These are phyloP conservation scores for Ehretia macrophylla DNA, from an alignment of 257 asterid genomes.

Conservation along the genomic window DNA sequence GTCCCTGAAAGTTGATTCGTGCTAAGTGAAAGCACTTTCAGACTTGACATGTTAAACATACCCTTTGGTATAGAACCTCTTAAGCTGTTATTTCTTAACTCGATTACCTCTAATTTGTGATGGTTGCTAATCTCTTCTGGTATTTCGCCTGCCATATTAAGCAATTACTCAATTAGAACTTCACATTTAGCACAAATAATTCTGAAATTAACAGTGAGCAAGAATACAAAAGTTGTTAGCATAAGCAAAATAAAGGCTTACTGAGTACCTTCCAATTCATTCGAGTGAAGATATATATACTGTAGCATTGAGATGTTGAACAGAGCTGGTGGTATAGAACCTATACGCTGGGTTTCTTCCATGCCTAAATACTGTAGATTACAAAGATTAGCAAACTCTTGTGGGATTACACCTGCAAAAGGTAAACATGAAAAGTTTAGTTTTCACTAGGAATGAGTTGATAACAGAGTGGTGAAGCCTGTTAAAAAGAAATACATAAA, in stretches of 20 bases:
- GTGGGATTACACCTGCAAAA: conserved; percentile 25
- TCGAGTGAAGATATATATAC: no score
- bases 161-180: no score
- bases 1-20: conserved; percentile 1
- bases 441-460: neutral
- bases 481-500: no score
- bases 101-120: neutral
- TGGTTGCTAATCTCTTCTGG: conserved; percentile 13
- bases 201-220: no score
- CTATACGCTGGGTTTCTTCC: no score
- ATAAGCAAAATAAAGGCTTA: no score
- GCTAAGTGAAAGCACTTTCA: neutral
- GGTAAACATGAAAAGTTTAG: neutral
- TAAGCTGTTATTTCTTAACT: neutral
- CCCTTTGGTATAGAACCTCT: conserved; percentile 9
- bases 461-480: no score
- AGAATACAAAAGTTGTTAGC: no score
- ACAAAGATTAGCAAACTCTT: conserved; percentile 29
- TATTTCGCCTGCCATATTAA: conserved; percentile 7
- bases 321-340: no score
- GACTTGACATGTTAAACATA: conserved; percentile 10
- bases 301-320: no score
- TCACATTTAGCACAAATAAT: no score
- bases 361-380: neutral
- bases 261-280: no score